Conservation (phyloP, 176 grass and related monocot species). For the Oryza meyeriana region DNA sequence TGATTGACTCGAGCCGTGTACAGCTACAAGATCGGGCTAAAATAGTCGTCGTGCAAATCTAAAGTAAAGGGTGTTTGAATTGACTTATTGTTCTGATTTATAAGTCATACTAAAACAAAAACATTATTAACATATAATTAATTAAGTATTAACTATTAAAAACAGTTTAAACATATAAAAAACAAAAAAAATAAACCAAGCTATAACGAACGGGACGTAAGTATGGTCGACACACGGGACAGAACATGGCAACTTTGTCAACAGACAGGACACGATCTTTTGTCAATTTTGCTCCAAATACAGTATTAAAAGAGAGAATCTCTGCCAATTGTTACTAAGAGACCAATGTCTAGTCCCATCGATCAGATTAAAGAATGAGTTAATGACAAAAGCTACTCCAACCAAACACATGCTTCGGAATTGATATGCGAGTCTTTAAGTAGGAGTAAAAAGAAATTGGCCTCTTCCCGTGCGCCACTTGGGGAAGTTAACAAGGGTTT, state of each 20-base stretch:
- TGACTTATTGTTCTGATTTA: too few relatives aligned
- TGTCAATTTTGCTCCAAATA: not conserved
- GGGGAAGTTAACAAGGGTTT: too few relatives aligned
- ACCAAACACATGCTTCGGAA: not conserved
- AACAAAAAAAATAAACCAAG: too few relatives aligned
- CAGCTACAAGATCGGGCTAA: not conserved
- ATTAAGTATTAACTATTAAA: too few relatives aligned
- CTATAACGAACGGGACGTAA: too few relatives aligned
- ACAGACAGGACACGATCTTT: not conserved
- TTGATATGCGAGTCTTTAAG: too few relatives aligned
- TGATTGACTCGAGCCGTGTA: not conserved
- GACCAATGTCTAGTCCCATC: conserved; percentile 24
- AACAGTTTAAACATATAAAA: too few relatives aligned
- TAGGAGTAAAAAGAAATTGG: not conserved
- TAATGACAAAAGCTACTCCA: not conserved
- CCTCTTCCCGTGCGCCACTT: not conserved
- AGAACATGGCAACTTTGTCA: conserved; percentile 31
- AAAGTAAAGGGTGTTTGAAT: not conserved
- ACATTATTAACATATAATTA: too few relatives aligned
- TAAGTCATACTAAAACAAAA: too few relatives aligned
- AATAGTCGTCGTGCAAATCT: not conserved
- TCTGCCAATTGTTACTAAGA: not conserved
- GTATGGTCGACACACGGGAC: not conserved
- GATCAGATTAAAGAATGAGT: conserved; percentile 8
- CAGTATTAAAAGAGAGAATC: not conserved